Conservation (phyloP, 345 rosid species). For the Microcos paniculata region DNA sequence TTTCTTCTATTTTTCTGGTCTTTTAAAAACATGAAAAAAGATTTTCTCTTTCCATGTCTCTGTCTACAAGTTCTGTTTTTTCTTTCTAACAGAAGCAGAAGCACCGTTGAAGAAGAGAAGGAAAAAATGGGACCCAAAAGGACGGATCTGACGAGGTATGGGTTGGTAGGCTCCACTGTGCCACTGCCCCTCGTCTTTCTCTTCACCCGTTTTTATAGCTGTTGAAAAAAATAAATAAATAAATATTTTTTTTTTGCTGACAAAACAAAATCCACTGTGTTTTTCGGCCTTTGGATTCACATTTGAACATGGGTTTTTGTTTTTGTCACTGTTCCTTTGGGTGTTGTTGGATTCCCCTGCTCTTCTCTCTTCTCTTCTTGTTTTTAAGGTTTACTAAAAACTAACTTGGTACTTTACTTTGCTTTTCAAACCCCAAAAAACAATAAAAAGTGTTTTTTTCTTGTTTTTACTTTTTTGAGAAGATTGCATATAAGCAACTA, state of each 20-base stretch:
- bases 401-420: background rate
- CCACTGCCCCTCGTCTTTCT: background rate
- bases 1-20: background rate
- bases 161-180: conserved; percentile 53
- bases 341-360: background rate
- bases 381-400: conserved; percentile 1
- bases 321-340: conserved; percentile 32
- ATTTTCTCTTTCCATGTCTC: conserved; percentile 15
- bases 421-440: background rate
- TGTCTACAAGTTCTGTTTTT: background rate
- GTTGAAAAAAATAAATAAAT: conserved; percentile 1
- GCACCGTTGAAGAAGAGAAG: conserved; percentile 2
- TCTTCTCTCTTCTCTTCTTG: background rate
- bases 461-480: background rate
- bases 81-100: background rate
- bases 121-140: conserved; percentile 28
- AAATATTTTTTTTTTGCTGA: background rate
- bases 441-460: background rate
- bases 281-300: conserved; percentile 33
- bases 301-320: conserved; percentile 27
- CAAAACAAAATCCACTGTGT: conserved; percentile 13
- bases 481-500: background rate
- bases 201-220: conserved; percentile 13
- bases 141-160: conserved; percentile 53
- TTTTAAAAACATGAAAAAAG: conserved; percentile 29